A percentile compares a stretch with the other conserved stretches of the same genome.
These are phyloP conservation scores for Phytophthora hibernalis DNA, from an alignment of 352 stramenopile genomes.

Conservation along the genomic window DNA sequence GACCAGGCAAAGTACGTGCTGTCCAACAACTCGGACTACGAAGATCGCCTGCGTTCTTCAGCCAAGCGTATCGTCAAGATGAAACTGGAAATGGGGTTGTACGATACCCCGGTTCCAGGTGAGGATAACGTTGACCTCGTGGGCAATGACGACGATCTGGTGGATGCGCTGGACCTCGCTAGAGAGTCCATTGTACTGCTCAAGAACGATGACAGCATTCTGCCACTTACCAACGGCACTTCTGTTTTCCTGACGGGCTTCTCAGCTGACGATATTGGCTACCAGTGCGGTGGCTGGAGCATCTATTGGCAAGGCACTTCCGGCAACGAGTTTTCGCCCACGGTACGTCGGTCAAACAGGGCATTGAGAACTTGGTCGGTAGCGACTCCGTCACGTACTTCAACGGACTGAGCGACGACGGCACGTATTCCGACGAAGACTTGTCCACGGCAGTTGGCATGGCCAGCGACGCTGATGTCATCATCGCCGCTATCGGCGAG, in stretches of 20 bases:
- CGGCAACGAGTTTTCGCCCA: conserved; percentile 61
- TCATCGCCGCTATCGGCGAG: conserved; percentile 45
- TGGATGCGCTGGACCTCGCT: conserved; percentile 58
- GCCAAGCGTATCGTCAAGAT: conserved; percentile 68
- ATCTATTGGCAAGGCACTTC: conserved; percentile 84
- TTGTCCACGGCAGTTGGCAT: conserved; percentile 27
- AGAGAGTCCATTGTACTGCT: conserved; percentile 80
- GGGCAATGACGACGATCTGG: conserved; percentile 48
- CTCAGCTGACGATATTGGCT: conserved; percentile 60
- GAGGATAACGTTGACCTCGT: conserved; percentile 48
- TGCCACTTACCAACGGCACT: conserved; percentile 45
- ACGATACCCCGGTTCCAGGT: conserved; percentile 60
- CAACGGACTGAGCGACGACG: conserved; percentile 37
- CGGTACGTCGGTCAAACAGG: conserved; percentile 42
- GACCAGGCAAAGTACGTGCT: conserved; percentile 51
- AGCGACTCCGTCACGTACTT: conserved; percentile 40
- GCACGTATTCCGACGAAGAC: conserved; percentile 37
- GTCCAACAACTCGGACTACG: conserved; percentile 32
- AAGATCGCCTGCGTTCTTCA: conserved; percentile 52
- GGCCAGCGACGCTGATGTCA: conserved; percentile 32
- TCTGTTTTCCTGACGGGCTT: conserved; percentile 69
- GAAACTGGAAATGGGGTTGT: conserved; percentile 70
- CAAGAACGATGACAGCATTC: conserved; percentile 64
- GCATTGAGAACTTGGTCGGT: conserved; percentile 30
- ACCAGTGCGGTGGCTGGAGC: conserved; percentile 77